A percentile compares a stretch with the other conserved stretches of the same genome.
Conservation (phyloP, 2,329 filamentous ascomycete genomes). For the Neonectria neomacrospora region DNA sequence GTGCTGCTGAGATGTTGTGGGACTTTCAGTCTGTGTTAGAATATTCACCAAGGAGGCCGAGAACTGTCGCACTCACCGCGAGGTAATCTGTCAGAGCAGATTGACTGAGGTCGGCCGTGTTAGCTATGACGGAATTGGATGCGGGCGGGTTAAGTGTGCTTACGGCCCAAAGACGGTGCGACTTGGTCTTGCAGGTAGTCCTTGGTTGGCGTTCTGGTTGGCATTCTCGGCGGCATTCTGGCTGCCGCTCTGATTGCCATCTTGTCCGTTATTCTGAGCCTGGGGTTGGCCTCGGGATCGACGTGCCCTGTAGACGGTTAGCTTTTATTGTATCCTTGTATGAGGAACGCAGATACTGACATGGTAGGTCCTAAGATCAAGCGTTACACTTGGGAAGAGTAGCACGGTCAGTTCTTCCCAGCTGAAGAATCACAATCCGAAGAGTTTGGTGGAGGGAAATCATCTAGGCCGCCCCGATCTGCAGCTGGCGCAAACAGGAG, state of each 20-base stretch:
- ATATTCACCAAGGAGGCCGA: background rate
- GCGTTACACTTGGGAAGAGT: background rate
- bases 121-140: constrained; percentile 4
- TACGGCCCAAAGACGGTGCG: constrained; percentile 55
- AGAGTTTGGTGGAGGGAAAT: constrained; percentile 6
- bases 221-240: constrained; percentile 4
- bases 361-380: constrained; percentile 20
- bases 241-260: constrained; percentile 29
- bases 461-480: constrained; percentile 17
- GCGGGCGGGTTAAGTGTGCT: constrained; percentile 26
- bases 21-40: constrained; percentile 57
- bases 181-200: constrained; percentile 33
- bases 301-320: constrained; percentile 35
- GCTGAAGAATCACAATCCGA: constrained; percentile 1
- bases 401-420: background rate
- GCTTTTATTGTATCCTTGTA: constrained; percentile 21
- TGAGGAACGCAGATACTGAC: constrained; percentile 18
- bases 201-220: background rate
- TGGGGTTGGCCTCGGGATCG: constrained; percentile 20
- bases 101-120: constrained; percentile 48
- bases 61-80: constrained; percentile 50
- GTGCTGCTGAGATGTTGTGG: constrained; percentile 75
- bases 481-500: constrained; percentile 36
- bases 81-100: constrained; percentile 66
- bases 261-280: constrained; percentile 13